phyloP scores from a whole-genome alignment of 345 rosid genomes.

The Salix caprea region DNA sequence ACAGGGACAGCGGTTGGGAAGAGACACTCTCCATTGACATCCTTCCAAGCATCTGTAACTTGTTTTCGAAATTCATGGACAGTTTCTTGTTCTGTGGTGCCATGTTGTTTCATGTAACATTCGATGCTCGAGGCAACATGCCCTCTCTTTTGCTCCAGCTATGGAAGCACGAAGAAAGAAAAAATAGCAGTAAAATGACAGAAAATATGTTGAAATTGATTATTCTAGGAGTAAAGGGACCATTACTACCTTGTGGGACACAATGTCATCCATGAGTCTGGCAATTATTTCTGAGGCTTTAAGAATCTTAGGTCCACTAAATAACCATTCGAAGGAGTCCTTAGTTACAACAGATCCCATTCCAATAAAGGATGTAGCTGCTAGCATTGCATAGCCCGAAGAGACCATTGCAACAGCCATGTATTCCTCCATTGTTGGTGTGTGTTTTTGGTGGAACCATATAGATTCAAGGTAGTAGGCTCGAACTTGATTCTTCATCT shows the following conservation, averaged over 20 bases:
- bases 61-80: neutral
- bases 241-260: constrained; percentile 1
- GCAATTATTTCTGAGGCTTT: neutral
- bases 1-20: constrained; percentile 7
- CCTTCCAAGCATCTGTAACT: constrained; percentile 31
- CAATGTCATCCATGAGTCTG: constrained; percentile 17
- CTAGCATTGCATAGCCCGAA: neutral
- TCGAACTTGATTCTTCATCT: constrained; percentile 1
- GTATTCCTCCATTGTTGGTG: constrained; percentile 10
- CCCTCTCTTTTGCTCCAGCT: constrained; percentile 19
- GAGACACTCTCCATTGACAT: constrained; percentile 29
- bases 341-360: neutral
- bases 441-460: neutral
- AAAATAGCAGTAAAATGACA: too few relatives aligned
- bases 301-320: neutral
- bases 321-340: constrained; percentile 14
- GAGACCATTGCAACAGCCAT: neutral
- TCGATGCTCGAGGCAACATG: constrained; percentile 29
- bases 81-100: constrained; percentile 15
- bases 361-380: constrained; percentile 2
- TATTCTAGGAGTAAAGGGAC: neutral
- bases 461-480: constrained; percentile 1
- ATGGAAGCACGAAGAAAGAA: too few relatives aligned
- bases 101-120: constrained; percentile 34
- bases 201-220: too few relatives aligned